Base-by-base conservation (phyloP, 75 land plant genomes). In the Isoetes taiwanensis region DNA sequence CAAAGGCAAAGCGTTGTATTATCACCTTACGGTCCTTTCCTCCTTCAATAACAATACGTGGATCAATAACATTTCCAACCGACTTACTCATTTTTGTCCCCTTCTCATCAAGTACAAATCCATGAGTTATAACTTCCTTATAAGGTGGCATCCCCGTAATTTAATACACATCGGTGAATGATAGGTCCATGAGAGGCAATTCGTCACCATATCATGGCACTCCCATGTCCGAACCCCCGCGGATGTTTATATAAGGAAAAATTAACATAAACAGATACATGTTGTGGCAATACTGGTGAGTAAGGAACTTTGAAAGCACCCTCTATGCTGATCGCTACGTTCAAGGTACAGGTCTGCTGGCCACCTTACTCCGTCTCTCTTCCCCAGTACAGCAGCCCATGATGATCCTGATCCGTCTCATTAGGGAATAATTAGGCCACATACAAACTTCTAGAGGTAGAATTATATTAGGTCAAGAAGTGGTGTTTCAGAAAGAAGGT, bases 271-370 rank as follows among this genome's bases (percentile, higher is more conserved):
- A 43, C 1, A 30, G n/a, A n/a, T 37, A 78, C 98, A 93, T 77
- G 64, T 76, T 3, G 86, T 78, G 17, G 99, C 99, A 77, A 89
- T 67, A 61, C 99, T 71, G 1, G 99, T 94, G 48, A 94, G 64
- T 64, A 94, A 65, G 8, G 99, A 94, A 68, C 99, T 94, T 46
- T 94, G 99, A 59, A 94, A 94, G 96, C 99, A 94, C 2, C 99
- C 99, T 63, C 99, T 78, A 66, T 94, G 99, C 62, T 94, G 99
- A 56, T 94, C 99, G 62, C 90, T 79, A 30, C 99, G 96, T 76
- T 94, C 99, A 54, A 94, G 77, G 64, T 94, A 94, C 56, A 94
- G 54, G 66, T 94, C 99, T 43, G 99, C 94, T 33, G 99, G 96
- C 62, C 62, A 81, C 64, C 59, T 46, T 43, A 91, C 66, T 11